Conservation (phyloP, 768 basidiomycete genomes). For the Mycena kentingensis region DNA sequence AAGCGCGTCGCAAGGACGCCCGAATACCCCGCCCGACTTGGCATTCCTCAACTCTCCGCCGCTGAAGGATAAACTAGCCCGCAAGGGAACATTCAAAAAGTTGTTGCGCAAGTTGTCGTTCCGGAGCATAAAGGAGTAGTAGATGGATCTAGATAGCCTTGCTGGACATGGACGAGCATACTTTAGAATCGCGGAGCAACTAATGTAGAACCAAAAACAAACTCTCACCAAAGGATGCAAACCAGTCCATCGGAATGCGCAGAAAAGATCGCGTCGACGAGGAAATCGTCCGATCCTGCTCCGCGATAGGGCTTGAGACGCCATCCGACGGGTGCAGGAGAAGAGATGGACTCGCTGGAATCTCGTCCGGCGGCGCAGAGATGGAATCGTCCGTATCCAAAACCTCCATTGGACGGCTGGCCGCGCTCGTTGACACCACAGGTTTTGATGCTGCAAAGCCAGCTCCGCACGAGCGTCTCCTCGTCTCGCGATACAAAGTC, state of each 20-base stretch:
- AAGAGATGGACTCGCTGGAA: constrained; percentile 51
- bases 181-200: neutral
- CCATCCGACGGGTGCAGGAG: neutral
- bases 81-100: no score
- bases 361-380: constrained; percentile 62
- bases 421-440: constrained; percentile 87
- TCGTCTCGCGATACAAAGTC: constrained; percentile 71
- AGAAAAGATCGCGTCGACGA: constrained; percentile 80
- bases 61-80: no score
- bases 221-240: constrained; percentile 65
- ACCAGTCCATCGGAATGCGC: constrained; percentile 85
- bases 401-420: constrained; percentile 81
- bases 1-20: neutral
- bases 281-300: neutral
- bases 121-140: neutral
- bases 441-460: constrained; percentile 77
- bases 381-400: constrained; percentile 76
- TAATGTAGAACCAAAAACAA: neutral
- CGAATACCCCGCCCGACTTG: neutral
- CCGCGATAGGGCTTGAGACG: neutral
- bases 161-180: neutral
- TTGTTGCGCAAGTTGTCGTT: neutral
- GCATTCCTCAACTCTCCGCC: no score
- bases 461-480: constrained; percentile 65
- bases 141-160: neutral